Evolutionary conservation across 2,329 filamentous ascomycete species (phyloP).

Genomic region (Epichloe scottii): DNA sequence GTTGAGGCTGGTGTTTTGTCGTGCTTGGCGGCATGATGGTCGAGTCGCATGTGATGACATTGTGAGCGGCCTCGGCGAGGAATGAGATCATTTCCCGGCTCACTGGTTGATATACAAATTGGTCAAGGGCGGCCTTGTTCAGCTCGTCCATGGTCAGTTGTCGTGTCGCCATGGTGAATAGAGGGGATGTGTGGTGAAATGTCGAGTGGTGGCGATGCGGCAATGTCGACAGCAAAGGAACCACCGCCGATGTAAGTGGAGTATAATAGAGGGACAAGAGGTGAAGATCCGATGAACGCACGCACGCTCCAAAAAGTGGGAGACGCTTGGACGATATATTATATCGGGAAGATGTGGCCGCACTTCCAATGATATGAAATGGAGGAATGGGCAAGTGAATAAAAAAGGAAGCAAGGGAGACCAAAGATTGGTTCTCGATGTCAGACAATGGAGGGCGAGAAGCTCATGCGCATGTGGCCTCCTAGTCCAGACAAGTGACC

Average conservation of each 20-base stretch:
- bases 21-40: conserved; percentile 37
- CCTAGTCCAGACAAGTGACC: conserved; percentile 15
- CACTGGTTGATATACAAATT: conserved; percentile 69
- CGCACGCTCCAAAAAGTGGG: not conserved
- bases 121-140: conserved; percentile 64
- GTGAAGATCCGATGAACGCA: not conserved
- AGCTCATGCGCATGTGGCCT: conserved; percentile 19
- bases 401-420: conserved; percentile 12
- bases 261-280: not conserved
- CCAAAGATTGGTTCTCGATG: conserved; percentile 7
- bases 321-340: conserved; percentile 3
- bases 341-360: conserved; percentile 9
- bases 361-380: conserved; percentile 9
- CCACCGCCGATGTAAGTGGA: conserved; percentile 3
- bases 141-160: conserved; percentile 39
- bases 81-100: conserved; percentile 65
- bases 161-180: conserved; percentile 33
- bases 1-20: conserved; percentile 9
- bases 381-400: conserved; percentile 10
- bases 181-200: not conserved
- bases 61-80: conserved; percentile 59
- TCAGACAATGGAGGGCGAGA: conserved; percentile 10
- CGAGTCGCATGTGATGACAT: conserved; percentile 70
- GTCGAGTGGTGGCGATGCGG: not conserved
- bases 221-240: conserved; percentile 4